Percentiles rank a stretch among this genome's conserved stretches.
Conservation (phyloP, 2,329 filamentous ascomycete species). For the Nectriaceae sp. region DNA sequence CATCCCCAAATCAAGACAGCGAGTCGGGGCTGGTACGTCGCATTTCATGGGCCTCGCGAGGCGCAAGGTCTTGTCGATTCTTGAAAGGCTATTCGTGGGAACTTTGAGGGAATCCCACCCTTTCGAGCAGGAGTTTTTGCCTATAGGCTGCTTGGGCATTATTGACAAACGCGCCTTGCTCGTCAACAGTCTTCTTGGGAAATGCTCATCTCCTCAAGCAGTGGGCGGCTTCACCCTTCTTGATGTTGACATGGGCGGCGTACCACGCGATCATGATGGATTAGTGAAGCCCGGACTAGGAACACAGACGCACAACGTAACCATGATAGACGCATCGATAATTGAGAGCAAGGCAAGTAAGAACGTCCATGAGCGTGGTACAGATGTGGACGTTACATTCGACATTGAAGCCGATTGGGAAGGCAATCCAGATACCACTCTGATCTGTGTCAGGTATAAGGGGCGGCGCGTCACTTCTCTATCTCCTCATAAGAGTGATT, state of each 20-base stretch:
- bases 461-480: background rate
- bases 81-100: background rate
- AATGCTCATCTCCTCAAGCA: background rate
- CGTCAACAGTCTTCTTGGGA: background rate
- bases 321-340: background rate
- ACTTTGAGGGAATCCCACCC: background rate
- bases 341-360: background rate
- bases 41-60: background rate
- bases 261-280: background rate
- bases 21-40: background rate
- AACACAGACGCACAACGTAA: background rate
- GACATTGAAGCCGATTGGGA: background rate
- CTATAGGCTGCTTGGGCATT: background rate
- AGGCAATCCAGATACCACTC: background rate
- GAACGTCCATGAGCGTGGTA: too few species aligned
- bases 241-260: background rate
- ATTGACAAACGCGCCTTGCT: background rate
- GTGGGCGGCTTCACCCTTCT: background rate
- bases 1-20: background rate
- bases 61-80: background rate
- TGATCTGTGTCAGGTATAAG: background rate
- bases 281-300: background rate
- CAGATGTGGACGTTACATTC: background rate
- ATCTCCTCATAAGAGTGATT: background rate
- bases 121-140: background rate